Base-by-base conservation (phyloP, 2,329 filamentous ascomycete species). In the Hypoxylon sp. region DNA sequence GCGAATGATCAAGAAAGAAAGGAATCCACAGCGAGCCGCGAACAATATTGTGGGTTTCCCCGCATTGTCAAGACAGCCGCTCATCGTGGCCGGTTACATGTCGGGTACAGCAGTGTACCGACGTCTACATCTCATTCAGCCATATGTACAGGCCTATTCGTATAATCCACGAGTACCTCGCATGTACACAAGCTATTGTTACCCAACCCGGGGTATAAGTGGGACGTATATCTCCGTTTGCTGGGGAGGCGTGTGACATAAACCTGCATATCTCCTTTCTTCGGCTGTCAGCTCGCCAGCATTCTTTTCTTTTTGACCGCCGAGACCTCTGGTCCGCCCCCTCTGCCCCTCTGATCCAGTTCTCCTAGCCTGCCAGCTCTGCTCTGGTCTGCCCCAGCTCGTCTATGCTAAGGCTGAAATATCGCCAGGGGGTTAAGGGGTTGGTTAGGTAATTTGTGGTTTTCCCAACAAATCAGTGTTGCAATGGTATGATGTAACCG, bases 221-320 rank as follows among this genome's bases (percentile, higher is more conserved):
- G 60, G 58, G 15, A 23, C 6, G 48, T n/a, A 17, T 56, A 10
- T 59, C n/a, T 45, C 51, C 40, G 52, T 59, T 59, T 60, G 48
- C 42, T 55, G 60, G 3, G 60, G 60, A 2, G 60, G 31, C 57
- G 57, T 63, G 56, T 62, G 58, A 66, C 61, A 62, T 64, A 64
- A 62, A 60, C 52, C 42, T 66, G 58, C 63, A 62, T 53, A 33
- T 53, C 37, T 55, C 43, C 48, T 45, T 61, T 55, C 40, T 27
- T 27, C 26, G 3, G 29, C 29, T 29, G 27, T 29, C 5, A 15
- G n/a, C n/a, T 17, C 9, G 29, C 17, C n/a, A n/a, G n/a, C n/a
- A n/a, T 2, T 35, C 31, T 35, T 11, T n/a, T 35, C 31, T 51
- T 41, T n/a, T 24, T 50, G 48, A 47, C 33, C 18, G 35, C 13